These are phyloP conservation scores for Escovopsis sp. DNA, from an alignment of 2,329 filamentous ascomycete genomes.

Conservation along the genomic window DNA sequence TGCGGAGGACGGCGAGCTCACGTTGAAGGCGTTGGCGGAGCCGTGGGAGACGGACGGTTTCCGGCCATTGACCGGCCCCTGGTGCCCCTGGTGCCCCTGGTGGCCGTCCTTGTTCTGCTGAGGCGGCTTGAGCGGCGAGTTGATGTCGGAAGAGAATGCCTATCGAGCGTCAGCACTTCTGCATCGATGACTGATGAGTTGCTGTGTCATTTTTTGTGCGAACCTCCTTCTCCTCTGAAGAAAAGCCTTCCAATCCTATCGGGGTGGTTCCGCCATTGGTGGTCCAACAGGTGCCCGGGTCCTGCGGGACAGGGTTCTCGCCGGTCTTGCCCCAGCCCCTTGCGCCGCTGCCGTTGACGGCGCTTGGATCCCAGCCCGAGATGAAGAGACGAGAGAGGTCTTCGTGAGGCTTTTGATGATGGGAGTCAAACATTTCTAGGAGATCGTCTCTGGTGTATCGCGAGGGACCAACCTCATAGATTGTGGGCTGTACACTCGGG, in stretches of 20 bases:
- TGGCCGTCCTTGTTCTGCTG: conserved; percentile 54
- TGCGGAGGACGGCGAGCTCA: conserved; percentile 57
- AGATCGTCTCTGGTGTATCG: conserved; percentile 71
- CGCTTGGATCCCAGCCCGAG: conserved; percentile 64
- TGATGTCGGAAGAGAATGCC: conserved; percentile 76
- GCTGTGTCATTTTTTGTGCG: conserved; percentile 10
- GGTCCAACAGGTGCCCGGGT: conserved; percentile 91
- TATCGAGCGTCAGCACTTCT: conserved; percentile 24
- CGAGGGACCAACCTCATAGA: conserved; percentile 26
- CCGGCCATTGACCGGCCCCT: conserved; percentile 49
- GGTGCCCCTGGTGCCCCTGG: conserved; percentile 11
- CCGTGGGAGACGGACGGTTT: conserved; percentile 73
- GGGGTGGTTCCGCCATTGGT: conserved; percentile 53
- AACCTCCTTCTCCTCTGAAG: conserved; percentile 45
- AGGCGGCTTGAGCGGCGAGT: conserved; percentile 81
- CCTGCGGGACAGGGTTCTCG: conserved; percentile 59
- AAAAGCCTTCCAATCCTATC: conserved; percentile 58
- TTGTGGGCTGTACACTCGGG: conserved; percentile 17
- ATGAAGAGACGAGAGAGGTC: conserved; percentile 53
- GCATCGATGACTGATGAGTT: conserved; percentile 1
- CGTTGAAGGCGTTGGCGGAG: conserved; percentile 47
- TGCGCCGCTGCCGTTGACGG: conserved; percentile 47
- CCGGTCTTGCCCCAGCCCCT: conserved; percentile 64
- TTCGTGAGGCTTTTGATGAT: conserved; percentile 28
- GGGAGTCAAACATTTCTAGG: conserved; percentile 51